Evolutionary conservation across 305 asterid species (phyloP).

Genomic region (Rubia tinctorum): DNA sequence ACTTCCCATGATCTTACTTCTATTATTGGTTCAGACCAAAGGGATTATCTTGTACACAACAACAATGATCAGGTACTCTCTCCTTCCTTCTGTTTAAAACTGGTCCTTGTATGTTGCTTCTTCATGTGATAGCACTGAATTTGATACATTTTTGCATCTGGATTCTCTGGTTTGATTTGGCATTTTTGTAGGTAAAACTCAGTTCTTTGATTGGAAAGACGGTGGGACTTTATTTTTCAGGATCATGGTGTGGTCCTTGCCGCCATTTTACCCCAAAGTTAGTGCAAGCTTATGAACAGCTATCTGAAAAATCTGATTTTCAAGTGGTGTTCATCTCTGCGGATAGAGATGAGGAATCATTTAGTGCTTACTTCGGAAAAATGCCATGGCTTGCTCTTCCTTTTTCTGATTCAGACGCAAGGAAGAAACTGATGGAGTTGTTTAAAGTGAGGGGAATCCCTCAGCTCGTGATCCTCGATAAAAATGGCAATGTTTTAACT

Average conservation of each 20-base stretch:
- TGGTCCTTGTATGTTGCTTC: not conserved
- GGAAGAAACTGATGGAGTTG: slow-evolving; percentile 18
- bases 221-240: slow-evolving; percentile 30
- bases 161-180: not conserved
- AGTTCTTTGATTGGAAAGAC: slow-evolving; percentile 19
- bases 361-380: slow-evolving; percentile 17
- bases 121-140: not conserved
- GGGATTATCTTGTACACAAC: slow-evolving; percentile 24
- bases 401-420: slow-evolving; percentile 21
- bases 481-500: slow-evolving; percentile 15
- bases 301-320: slow-evolving; percentile 16
- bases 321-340: slow-evolving; percentile 33
- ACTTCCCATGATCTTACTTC: slow-evolving; percentile 19
- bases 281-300: slow-evolving; percentile 17
- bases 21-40: slow-evolving; percentile 27
- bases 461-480: slow-evolving; percentile 22
- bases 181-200: slow-evolving; percentile 20
- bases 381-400: slow-evolving; percentile 43
- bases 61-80: slow-evolving; percentile 20
- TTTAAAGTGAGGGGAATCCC: slow-evolving; percentile 29
- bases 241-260: slow-evolving; percentile 30
- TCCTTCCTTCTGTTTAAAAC: too few relatives aligned
- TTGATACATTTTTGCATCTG: not conserved
- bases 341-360: slow-evolving; percentile 29
- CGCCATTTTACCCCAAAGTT: slow-evolving; percentile 25